phyloP scores from a whole-genome alignment of 1,284 basidiomycete species.

The Ustilago loliicola region DNA sequence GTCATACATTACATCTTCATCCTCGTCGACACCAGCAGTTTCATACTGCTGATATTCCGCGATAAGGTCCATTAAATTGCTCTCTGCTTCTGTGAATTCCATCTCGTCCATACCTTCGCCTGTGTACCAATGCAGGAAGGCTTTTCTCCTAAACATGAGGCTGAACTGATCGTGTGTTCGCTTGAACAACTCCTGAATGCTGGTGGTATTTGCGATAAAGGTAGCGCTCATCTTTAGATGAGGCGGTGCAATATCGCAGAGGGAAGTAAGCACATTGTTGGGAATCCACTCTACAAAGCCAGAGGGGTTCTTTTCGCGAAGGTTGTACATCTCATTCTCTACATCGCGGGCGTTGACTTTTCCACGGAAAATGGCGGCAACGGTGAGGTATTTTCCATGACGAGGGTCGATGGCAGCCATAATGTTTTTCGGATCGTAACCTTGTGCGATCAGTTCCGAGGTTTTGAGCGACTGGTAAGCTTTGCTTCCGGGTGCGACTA shows the following conservation, averaged over 20 bases:
- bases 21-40: conserved; percentile 69
- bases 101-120: conserved; percentile 71
- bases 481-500: conserved; percentile 68
- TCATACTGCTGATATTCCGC: conserved; percentile 72
- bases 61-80: conserved; percentile 68
- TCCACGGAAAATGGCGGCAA: conserved; percentile 90
- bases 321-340: conserved; percentile 68
- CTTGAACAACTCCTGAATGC: conserved; percentile 69
- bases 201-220: conserved; percentile 70
- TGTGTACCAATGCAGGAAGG: conserved; percentile 71
- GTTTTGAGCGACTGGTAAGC: conserved; percentile 74
- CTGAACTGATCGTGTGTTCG: conserved; percentile 69
- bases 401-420: conserved; percentile 84
- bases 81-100: conserved; percentile 71
- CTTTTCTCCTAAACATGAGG: conserved; percentile 70
- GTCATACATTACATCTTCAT: conserved; percentile 67
- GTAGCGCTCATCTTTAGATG: conserved; percentile 69
- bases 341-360: conserved; percentile 71
- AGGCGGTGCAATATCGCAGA: conserved; percentile 68
- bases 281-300: conserved; percentile 71
- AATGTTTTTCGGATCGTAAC: conserved; percentile 69
- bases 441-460: conserved; percentile 59
- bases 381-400: conserved; percentile 85
- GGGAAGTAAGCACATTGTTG: conserved; percentile 68
- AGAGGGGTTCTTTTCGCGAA: conserved; percentile 65